These are phyloP conservation scores for Letharia columbiana DNA, from an alignment of 495 filamentous ascomycete genomes.

Conservation along the genomic window DNA sequence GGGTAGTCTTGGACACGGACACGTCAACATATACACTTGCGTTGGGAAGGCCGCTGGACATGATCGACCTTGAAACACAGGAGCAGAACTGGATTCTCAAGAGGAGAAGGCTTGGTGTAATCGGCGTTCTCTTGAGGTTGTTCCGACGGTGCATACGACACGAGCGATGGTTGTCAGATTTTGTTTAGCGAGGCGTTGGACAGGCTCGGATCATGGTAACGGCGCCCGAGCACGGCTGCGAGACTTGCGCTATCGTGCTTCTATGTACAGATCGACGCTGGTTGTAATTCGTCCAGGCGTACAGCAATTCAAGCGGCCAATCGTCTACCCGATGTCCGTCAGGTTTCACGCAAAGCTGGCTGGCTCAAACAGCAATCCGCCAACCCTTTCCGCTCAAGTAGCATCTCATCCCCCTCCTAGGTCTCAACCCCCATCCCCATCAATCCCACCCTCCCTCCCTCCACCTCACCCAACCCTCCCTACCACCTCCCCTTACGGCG, in stretches of 20 bases:
- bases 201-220: not conserved
- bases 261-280: not conserved
- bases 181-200: slow-evolving; percentile 7
- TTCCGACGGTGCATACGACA: not conserved
- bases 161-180: not conserved
- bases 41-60: slow-evolving; percentile 6
- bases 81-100: too few relatives aligned
- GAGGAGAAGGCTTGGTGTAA: not conserved
- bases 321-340: not conserved
- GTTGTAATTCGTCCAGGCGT: too few relatives aligned
- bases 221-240: not conserved
- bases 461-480: too few relatives aligned
- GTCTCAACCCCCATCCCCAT: not conserved
- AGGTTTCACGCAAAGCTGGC: too few relatives aligned
- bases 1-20: slow-evolving; percentile 61
- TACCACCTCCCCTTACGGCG: slow-evolving; percentile 42
- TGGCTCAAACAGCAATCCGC: not conserved
- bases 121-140: not conserved
- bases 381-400: too few relatives aligned
- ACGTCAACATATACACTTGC: slow-evolving; percentile 66
- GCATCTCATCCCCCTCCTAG: not conserved
- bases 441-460: not conserved
- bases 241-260: not conserved
- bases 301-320: not conserved
- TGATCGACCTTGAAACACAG: not conserved